Evolutionary conservation across 2,329 filamentous ascomycete species (phyloP).

Genomic region (Penicillium sp.): DNA sequence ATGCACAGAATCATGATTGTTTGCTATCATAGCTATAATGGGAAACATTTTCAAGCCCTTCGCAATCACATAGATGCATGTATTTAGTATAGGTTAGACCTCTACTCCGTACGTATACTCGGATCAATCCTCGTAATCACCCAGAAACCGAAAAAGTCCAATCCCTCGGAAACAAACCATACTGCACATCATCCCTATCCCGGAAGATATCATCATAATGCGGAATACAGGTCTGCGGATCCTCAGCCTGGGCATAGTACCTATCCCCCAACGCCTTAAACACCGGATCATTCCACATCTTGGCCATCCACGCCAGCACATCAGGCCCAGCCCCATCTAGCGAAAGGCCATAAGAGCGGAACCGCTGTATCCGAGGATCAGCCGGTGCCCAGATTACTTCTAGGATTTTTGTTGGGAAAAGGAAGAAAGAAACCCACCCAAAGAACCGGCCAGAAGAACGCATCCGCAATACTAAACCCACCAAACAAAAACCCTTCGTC

Average conservation of each 20-base stretch:
- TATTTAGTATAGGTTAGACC: not conserved
- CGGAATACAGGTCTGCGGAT: conserved; percentile 22
- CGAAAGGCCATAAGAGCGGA: conserved; percentile 27
- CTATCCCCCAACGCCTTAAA: conserved; percentile 18
- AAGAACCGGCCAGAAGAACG: conserved; percentile 34
- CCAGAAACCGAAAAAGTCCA: conserved; percentile 22
- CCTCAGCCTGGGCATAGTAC: conserved; percentile 25
- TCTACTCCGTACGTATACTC: not conserved
- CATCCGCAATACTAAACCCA: conserved; percentile 32
- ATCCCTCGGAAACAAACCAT: conserved; percentile 21
- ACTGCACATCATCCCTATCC: conserved; percentile 20
- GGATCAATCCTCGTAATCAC: not conserved
- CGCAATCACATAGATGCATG: not conserved
- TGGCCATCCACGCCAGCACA: conserved; percentile 27
- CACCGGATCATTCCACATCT: conserved; percentile 28
- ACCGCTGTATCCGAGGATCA: conserved; percentile 18
- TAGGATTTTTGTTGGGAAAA: not conserved
- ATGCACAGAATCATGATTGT: not conserved
- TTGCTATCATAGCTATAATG: not conserved
- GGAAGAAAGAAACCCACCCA: conserved; percentile 22
- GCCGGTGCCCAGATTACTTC: not conserved
- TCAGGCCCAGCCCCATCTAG: conserved; percentile 22
- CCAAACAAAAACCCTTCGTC: conserved; percentile 34
- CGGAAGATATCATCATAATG: conserved; percentile 29
- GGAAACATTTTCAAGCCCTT: not conserved